Conservation (phyloP, 192 early-diverging fungal species). For the Backusella circina region DNA sequence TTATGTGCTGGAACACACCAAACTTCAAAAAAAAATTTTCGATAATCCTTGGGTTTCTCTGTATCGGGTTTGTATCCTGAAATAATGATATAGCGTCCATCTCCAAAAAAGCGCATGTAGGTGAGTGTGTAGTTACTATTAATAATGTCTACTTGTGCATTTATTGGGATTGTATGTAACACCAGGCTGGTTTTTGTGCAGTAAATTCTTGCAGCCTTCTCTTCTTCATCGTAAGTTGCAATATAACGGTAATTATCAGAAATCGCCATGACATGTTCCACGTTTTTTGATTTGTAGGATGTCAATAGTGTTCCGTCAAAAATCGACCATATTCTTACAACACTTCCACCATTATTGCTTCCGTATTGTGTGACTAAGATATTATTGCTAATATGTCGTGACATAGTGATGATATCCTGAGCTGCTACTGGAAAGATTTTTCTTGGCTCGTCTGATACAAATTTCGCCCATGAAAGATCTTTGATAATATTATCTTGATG, state of each 20-base stretch:
- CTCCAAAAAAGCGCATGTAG: neutral
- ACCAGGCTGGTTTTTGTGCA: neutral
- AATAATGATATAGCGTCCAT: neutral
- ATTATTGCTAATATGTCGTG: neutral
- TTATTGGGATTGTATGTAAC: neutral
- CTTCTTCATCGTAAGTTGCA: neutral
- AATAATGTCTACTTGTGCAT: neutral
- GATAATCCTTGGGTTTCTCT: neutral
- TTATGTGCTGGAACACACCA: neutral
- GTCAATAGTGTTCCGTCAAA: neutral
- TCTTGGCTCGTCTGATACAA: neutral
- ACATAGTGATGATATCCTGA: neutral
- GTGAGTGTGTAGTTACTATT: neutral
- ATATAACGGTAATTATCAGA: neutral
- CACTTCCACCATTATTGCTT: neutral
- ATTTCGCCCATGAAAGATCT: neutral
- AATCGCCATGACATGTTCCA: neutral
- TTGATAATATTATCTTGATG: neutral
- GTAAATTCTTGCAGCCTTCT: neutral
- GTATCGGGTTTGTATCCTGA: neutral
- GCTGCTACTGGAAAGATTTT: neutral
- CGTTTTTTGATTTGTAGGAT: neutral
- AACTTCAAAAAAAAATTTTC: neutral
- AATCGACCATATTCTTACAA: conserved; percentile 8
- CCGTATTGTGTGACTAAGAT: neutral